Base-by-base conservation (phyloP, 1,284 basidiomycete genomes). In the Ceratobasidium sp. region DNA sequence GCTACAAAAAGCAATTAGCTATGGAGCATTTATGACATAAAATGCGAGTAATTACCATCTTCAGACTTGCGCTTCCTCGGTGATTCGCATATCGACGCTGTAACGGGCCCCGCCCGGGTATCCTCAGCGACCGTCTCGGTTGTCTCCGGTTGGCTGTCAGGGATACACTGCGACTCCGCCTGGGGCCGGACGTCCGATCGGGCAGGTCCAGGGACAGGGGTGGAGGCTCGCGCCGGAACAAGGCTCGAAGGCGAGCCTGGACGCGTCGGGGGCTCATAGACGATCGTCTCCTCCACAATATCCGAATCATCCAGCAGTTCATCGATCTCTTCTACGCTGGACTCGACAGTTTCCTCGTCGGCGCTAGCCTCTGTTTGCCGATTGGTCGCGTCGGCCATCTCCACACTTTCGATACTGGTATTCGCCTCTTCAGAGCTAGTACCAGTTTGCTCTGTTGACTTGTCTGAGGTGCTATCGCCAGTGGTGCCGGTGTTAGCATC, bases 11-110 rank as follows among this genome's bases (percentile, higher is more conserved):
- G 53, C 49, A 45, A 47, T 58, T 10, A 71, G 37, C 45, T 7
- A 45, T 42, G 20, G 35, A 37, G n/a, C 61, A 26, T 56, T 69
- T 8, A 45, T n/a, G 35, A 45, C 28, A 31, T 31, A 28, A 39
- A 45, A 7, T 11, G 13, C 26, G 35, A 28, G n/a, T 47, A 60
- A 33, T 60, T n/a, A 71, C 68, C 68, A 60, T 60, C 54, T 17
- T 71, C 68, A 28, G 45, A 71, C 54, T 71, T 71, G 68, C 68
- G 68, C 56, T 71, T 71, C 31, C 54, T 54, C 45, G 68, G 68
- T 23, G 68, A 71, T 35, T 71, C 68, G 68, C 68, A 71, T 10
- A 45, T 39, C 49, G 26, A 1, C 26, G 64, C 20, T 28, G 23
- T 35, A 13, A 56, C 51, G 13, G 33, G 51, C 31, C 37, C 49